Evolutionary conservation across 805 yeast species (phyloP), one percentile per base, ranked within the genome.

Genomic region (Candida loeiensis): DNA sequence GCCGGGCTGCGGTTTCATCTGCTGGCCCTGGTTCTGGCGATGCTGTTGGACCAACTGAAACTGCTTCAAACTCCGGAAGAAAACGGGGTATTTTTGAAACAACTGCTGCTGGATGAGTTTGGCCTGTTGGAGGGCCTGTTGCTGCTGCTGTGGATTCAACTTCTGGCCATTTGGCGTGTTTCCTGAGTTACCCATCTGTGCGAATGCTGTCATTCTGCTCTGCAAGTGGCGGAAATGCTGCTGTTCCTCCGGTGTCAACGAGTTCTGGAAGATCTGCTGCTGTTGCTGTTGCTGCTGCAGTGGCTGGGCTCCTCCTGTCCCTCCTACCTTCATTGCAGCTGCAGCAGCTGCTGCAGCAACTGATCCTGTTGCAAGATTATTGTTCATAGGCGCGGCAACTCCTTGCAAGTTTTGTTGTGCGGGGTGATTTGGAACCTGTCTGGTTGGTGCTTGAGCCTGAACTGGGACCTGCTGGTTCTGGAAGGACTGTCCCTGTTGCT

Each of bases 201-300:
- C 67, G 35, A 67, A 63, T 2, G 72, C 61, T 41, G 56, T 61
- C 64, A 67, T 64, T 30, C 64, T 55, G 2, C 58, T 46, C 44
- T 69, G 74, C 40, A 64, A 49, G 36, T 67, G 73, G 41, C 65
- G 59, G 55, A 65, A 69, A 4, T 56, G 47, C 36, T 62, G 69
- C 41, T 69, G 74, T 41, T 69, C 74, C 40, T 66, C 67, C 1
- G 71, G 65, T 3, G 65, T 50, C 34, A 69, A 56, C 8, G 69
- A 53, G 43, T 49, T 60, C 37, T 65, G 73, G 62, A 69, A 68
- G n/a, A 69, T 63, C 43, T 69, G 73, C 47, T 69, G 73, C 38
- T 69, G 73, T 37, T 67, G 72, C 37, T 64, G 70, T 43, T 65
- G 72, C 35, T 55, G 56, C n/a, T 57, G 45, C 1, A 58, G 40